phyloP scores from a whole-genome alignment of 1,284 basidiomycete genomes.

The Sporisorium iseilematis-ciliati region DNA sequence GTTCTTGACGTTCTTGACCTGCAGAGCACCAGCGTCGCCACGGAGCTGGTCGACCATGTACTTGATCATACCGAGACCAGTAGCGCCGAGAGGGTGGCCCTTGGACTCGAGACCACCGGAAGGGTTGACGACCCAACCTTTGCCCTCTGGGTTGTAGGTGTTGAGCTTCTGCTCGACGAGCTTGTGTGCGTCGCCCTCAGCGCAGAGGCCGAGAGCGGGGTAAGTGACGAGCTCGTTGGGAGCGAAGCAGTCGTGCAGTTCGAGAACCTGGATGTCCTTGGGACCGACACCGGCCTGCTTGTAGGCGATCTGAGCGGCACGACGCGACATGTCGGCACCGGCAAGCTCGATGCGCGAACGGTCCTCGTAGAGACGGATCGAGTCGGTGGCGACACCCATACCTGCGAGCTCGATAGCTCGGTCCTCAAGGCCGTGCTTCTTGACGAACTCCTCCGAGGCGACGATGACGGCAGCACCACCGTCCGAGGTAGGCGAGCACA shows the following conservation, averaged over 20 bases:
- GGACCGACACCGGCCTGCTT: slow-evolving; percentile 78
- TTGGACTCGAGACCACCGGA: slow-evolving; percentile 86
- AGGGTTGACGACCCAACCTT: slow-evolving; percentile 84
- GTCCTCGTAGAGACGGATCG: slow-evolving; percentile 60
- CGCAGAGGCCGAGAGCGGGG: slow-evolving; percentile 82
- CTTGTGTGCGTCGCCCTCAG: slow-evolving; percentile 78
- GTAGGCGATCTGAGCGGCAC: slow-evolving; percentile 80
- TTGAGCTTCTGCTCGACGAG: slow-evolving; percentile 83
- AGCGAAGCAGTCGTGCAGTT: slow-evolving; percentile 86
- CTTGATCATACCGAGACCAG: slow-evolving; percentile 87
- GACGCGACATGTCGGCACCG: slow-evolving; percentile 76
- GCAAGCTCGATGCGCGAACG: slow-evolving; percentile 63
- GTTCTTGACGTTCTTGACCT: slow-evolving; percentile 80
- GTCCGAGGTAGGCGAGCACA: slow-evolving; percentile 83
- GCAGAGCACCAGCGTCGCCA: slow-evolving; percentile 71
- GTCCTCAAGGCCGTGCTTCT: slow-evolving; percentile 80
- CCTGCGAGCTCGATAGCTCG: slow-evolving; percentile 79
- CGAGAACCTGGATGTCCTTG: slow-evolving; percentile 83
- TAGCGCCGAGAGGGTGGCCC: slow-evolving; percentile 83
- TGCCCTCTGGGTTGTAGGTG: slow-evolving; percentile 77
- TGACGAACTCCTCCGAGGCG: slow-evolving; percentile 84
- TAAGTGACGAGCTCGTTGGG: slow-evolving; percentile 80
- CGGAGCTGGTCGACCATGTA: slow-evolving; percentile 79
- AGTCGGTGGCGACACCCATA: slow-evolving; percentile 64
- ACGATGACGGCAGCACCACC: slow-evolving; percentile 74